Evolutionary conservation across 164 flowering plant genomes (phyloP), one percentile per base, ranked within the genome.

Genomic region (Piper betle): DNA sequence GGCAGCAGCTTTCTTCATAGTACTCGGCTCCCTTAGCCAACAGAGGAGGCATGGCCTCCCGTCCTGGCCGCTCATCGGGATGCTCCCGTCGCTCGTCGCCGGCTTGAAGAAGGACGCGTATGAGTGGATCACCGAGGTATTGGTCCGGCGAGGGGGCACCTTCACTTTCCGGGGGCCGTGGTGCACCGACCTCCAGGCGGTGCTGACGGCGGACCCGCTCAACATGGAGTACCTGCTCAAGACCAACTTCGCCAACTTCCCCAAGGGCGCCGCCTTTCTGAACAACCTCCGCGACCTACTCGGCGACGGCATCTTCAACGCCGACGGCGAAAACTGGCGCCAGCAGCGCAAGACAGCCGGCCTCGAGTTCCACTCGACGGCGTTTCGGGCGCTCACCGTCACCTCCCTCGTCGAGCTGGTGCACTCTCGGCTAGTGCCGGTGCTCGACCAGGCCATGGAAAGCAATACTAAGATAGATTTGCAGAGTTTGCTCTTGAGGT

Each of bases 171-270:
- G 33, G n/a, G 98, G 98, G 5, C 91, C 92, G 0, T 72, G 71
- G 81, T 65, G 86, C 42, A 86, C 78, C 54, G 81, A 69, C 62
- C 81, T 87, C 55, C 73, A 93, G 54, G 79, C 83, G 59, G 84
- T 90, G 0, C 74, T 90, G 9, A 93, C 99, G 0, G 60, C 85
- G 0, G 94, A 90, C 66, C 99, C 99, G 12, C 68, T 88, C 0
- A 87, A 90, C 76, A 18, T 93, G 9, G 97, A 93, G 78, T 75
- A 87, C 65, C 78, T 93, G 39, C 82, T 93, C 58, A 93, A 88
- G 69, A 76, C 86, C 38, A 82, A 72, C 60, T 90, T 90, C 72
- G 1, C 74, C 2, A 80, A 66, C 33, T 25, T 25, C 33, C 33
- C 33, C 33, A 25, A 25, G 33, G 33, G 33, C 33, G 33, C 33